Percentiles rank a stretch among this genome's conserved stretches.
Conservation (phyloP, 371 early-diverging fungal species). For the Vairimorpha necatrix region DNA sequence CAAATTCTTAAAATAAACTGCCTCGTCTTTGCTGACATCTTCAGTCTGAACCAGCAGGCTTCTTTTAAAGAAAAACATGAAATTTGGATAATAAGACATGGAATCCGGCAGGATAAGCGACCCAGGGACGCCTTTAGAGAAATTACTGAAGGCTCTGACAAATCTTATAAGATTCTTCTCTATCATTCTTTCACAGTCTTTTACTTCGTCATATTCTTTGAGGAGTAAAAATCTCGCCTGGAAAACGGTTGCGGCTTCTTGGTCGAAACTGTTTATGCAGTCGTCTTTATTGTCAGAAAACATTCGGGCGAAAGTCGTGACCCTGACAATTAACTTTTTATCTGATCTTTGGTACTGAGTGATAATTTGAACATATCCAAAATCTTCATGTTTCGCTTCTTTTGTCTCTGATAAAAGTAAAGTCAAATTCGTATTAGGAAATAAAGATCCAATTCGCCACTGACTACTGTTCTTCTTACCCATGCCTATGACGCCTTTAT, state of each 20-base stretch:
- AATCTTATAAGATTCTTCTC: constrained; percentile 95
- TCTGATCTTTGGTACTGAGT: constrained; percentile 59
- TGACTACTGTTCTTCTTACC: constrained; percentile 36
- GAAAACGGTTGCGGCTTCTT: constrained; percentile 92
- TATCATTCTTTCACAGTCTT: constrained; percentile 92
- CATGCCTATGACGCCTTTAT: constrained; percentile 58
- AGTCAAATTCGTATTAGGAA: constrained; percentile 46
- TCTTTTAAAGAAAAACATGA: constrained; percentile 96
- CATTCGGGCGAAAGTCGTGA: constrained; percentile 61
- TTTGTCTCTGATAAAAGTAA: constrained; percentile 51
- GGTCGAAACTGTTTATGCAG: constrained; percentile 86
- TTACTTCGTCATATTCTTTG: constrained; percentile 92
- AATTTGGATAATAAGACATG: constrained; percentile 95
- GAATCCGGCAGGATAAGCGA: constrained; percentile 82
- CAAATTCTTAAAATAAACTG: constrained; percentile 78
- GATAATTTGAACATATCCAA: constrained; percentile 62
- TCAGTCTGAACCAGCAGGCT: constrained; percentile 95
- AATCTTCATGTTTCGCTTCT: constrained; percentile 32
- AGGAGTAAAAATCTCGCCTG: constrained; percentile 94
- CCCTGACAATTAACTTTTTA: constrained; percentile 46
- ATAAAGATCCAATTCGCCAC: constrained; percentile 58
- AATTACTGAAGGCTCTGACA: constrained; percentile 89
- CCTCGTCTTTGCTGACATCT: constrained; percentile 95
- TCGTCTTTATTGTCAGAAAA: constrained; percentile 72
- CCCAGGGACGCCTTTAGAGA: constrained; percentile 83